Evolutionary conservation across 176 grass and related monocot species (phyloP), one percentile per base, ranked within the genome.

Genomic region (Lolium multiflorum): DNA sequence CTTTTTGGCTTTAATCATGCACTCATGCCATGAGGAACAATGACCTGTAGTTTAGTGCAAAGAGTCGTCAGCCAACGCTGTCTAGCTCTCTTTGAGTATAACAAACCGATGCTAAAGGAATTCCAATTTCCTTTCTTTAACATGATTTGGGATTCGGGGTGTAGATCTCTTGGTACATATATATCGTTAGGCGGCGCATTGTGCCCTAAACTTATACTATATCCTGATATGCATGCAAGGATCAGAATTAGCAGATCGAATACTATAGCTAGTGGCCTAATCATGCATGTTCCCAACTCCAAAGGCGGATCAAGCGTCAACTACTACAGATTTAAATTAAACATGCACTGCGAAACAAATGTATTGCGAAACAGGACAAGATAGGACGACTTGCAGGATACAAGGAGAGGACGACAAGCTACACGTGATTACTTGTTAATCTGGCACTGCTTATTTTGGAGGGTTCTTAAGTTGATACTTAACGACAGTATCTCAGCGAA

Each of bases 1-100:
- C 74, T 21, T 65, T 58, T 74, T 74, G 64, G 35, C 58, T 83
- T 80, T 83, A 87, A 90, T 87, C 89, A 91, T 90, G 74, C 80
- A 39, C 55, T 74, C 56, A 67, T 83, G 74, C n/a, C 66, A 67
- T 83, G 74, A 54, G 65, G 73, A 87, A 83, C 66, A 83, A 21
- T 16, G 38, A 59, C 24, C 74, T 87, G 67, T 91, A 75, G 80
- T 67, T 75, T 87, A 78, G 67, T 83, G 59, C 66, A n/a, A 35
- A 20, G 22, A 83, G 65, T 60, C 80, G 74, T 86, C 83, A 81
- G 77, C 70, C 50, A 76, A 77, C 67, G 70, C 50, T 17, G 38
- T n/a, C 22, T 22, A 28, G 31, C 56, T 80, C n/a, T 82, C 9
- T 37, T 55, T 58, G 9, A 18, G 20, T 4, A 65, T 81, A 76